These are phyloP conservation scores for Aquilaria yunnanensis DNA, from an alignment of 345 rosid species.

Conservation along the genomic window DNA sequence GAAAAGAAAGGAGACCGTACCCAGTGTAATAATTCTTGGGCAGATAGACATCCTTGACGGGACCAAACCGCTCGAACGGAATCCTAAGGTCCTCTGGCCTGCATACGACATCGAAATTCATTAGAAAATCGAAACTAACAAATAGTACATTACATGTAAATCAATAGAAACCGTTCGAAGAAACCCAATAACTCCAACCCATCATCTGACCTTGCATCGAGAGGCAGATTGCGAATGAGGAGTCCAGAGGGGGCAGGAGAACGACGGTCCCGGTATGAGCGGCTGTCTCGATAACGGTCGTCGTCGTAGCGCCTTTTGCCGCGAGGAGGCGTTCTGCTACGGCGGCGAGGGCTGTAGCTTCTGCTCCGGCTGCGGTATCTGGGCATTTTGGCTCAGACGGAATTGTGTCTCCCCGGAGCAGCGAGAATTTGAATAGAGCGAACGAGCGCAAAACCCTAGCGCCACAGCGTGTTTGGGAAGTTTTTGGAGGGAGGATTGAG, in stretches of 20 bases:
- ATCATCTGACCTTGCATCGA: conserved; percentile 59
- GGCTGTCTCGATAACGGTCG: conserved; percentile 38
- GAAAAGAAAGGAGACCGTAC: conserved; percentile 24
- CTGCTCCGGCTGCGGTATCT: conserved; percentile 69
- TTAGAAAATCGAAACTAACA: not conserved
- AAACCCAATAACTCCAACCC: not conserved
- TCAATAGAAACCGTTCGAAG: not conserved
- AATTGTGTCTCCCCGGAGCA: not conserved
- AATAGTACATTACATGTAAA: too few relatives aligned
- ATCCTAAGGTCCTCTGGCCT: conserved; percentile 84
- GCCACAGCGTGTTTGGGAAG: too few relatives aligned
- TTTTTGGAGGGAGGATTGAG: too few relatives aligned
- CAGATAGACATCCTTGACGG: conserved; percentile 80
- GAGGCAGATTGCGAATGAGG: conserved; percentile 91
- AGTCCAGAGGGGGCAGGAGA: conserved; percentile 86
- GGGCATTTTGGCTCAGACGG: conserved; percentile 31
- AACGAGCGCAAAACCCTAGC: conserved; percentile 19
- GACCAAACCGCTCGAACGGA: conserved; percentile 80
- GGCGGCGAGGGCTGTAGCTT: conserved; percentile 83
- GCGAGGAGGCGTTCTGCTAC: conserved; percentile 52
- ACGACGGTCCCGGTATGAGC: conserved; percentile 66
- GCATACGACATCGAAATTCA: conserved; percentile 14
- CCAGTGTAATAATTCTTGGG: conserved; percentile 86
- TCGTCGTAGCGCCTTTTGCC: conserved; percentile 56
- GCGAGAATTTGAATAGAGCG: too few relatives aligned